These are phyloP conservation scores for Spathaspora sp. DNA, from an alignment of 805 yeast genomes.

Conservation along the genomic window DNA sequence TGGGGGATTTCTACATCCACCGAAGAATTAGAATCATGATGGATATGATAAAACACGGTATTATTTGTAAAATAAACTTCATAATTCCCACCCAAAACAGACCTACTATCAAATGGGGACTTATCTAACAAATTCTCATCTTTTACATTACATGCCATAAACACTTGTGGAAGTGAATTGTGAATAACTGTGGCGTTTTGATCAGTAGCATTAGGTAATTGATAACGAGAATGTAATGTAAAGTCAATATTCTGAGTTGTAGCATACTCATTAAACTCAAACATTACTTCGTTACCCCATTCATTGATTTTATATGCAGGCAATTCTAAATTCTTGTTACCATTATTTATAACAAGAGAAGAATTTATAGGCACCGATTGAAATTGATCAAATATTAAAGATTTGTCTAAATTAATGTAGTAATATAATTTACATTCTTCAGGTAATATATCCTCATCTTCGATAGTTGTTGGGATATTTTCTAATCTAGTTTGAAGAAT, in stretches of 20 bases:
- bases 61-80: conserved; percentile 36
- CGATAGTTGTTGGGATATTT: neutral
- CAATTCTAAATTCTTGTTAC: conserved; percentile 34
- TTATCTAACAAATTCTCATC: conserved; percentile 22
- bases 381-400: conserved; percentile 36
- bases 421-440: conserved; percentile 29
- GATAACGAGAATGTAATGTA: conserved; percentile 39
- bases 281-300: conserved; percentile 40
- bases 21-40: neutral
- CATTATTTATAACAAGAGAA: conserved; percentile 22
- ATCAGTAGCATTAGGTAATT: conserved; percentile 20
- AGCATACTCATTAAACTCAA: conserved; percentile 17
- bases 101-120: conserved; percentile 35
- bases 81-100: conserved; percentile 23
- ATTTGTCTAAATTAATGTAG: conserved; percentile 27
- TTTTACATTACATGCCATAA: conserved; percentile 34
- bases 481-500: conserved; percentile 16
- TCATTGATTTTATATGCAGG: conserved; percentile 33
- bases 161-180: conserved; percentile 23
- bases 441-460: conserved; percentile 17
- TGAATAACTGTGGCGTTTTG: conserved; percentile 11
- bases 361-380: conserved; percentile 25
- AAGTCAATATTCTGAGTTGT: conserved; percentile 15
- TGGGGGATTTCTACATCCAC: conserved; percentile 6
- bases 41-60: conserved; percentile 35